Conservation (phyloP, 106 monocot species). For the Iris macrosiphon region DNA sequence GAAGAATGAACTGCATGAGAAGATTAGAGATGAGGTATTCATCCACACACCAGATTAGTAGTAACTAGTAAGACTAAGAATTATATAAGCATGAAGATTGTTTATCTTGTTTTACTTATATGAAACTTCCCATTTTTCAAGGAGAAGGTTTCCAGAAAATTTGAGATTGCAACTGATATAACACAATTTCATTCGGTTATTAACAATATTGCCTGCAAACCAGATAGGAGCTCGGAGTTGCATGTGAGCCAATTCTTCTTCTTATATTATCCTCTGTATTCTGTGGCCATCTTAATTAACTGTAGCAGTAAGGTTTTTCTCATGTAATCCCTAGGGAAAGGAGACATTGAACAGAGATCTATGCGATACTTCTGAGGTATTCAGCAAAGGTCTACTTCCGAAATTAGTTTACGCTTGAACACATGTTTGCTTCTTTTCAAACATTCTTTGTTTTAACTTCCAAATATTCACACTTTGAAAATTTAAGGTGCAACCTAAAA, state of each 20-base stretch:
- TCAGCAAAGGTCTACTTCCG: neutral
- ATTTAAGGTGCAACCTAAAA: too few relatives aligned
- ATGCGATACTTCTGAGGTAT: neutral
- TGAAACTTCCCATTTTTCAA: too few relatives aligned
- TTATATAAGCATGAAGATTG: too few relatives aligned
- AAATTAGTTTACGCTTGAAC: neutral
- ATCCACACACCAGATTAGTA: neutral
- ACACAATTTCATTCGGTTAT: too few relatives aligned
- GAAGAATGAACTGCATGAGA: neutral
- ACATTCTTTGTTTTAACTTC: neutral
- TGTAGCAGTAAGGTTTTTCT: neutral
- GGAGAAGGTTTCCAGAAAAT: too few relatives aligned
- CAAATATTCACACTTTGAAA: too few relatives aligned
- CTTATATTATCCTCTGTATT: neutral
- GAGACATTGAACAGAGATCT: neutral
- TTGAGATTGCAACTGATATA: too few relatives aligned
- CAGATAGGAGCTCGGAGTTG: too few relatives aligned
- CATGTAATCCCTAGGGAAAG: neutral
- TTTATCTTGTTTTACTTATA: too few relatives aligned
- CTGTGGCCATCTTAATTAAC: neutral
- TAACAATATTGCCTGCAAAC: too few relatives aligned
- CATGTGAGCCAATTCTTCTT: too few relatives aligned
- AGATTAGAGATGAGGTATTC: conserved; percentile 2
- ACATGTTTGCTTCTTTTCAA: neutral
- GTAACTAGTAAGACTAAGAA: neutral